These are phyloP conservation scores for Blastomyces percursus DNA, from an alignment of 2,329 filamentous ascomycete genomes.

Conservation along the genomic window DNA sequence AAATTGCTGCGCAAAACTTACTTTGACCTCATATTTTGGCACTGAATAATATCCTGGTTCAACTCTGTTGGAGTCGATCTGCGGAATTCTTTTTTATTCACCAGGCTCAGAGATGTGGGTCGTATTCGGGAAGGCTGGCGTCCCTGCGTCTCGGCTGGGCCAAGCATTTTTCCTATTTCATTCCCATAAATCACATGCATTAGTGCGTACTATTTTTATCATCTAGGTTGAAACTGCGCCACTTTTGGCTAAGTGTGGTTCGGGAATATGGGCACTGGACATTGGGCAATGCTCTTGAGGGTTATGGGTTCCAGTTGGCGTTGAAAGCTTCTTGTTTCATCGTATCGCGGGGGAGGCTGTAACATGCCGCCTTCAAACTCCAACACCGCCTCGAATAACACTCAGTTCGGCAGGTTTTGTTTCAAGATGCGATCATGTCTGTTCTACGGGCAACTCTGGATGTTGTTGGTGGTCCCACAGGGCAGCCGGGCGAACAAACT, in stretches of 20 bases:
- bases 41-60: background rate
- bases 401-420: background rate
- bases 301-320: background rate
- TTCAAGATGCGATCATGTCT: background rate
- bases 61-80: background rate
- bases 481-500: too few species aligned
- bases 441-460: too few species aligned
- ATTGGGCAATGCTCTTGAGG: background rate
- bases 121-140: constrained; percentile 6
- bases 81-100: background rate
- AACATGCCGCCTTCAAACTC: background rate
- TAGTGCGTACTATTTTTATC: constrained; percentile 3
- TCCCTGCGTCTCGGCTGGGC: background rate
- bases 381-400: constrained; percentile 1
- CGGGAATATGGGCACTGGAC: background rate
- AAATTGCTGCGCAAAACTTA: background rate
- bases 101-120: background rate
- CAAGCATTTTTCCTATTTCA: background rate
- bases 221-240: background rate
- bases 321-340: background rate
- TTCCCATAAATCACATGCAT: constrained; percentile 2
- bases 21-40: background rate
- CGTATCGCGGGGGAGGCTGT: background rate
- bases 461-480: too few species aligned
- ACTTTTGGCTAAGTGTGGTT: background rate